Percentiles rank a stretch among this genome's conserved stretches.
Evolutionary conservation across 257 asterid genomes (phyloP).

Genomic region (Rubia yunnanensis): DNA sequence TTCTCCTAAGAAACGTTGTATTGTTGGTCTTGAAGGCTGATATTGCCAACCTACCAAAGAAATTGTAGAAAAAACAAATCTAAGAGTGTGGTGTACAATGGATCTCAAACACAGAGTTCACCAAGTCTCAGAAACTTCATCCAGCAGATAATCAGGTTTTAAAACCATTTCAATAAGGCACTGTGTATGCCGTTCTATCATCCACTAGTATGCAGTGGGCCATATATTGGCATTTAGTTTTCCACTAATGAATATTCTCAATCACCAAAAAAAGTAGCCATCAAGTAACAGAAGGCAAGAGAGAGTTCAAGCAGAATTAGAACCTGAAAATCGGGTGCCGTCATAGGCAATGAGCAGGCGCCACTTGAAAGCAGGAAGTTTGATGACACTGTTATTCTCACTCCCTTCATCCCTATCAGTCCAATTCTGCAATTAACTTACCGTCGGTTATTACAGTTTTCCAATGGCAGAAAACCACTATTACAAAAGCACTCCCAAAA

Average conservation of each 20-base stretch:
- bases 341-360: constrained; percentile 77
- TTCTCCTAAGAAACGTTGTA: constrained; percentile 63
- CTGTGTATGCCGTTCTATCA: neutral
- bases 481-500: neutral
- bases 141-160: neutral
- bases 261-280: neutral
- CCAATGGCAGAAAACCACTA: neutral
- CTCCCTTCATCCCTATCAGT: constrained; percentile 1
- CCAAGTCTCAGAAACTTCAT: neutral
- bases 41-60: constrained; percentile 72
- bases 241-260: neutral
- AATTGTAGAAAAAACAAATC: neutral
- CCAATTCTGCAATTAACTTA: constrained; percentile 4
- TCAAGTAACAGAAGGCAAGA: neutral
- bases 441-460: neutral
- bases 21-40: constrained; percentile 69
- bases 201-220: neutral
- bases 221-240: neutral
- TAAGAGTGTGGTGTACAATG: neutral
- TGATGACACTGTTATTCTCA: constrained; percentile 5
- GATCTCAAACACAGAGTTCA: neutral
- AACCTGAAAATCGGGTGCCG: constrained; percentile 88
- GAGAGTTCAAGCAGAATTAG: neutral
- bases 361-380: constrained; percentile 51
- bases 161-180: constrained; percentile 4